Evolutionary conservation across 257 asterid species (phyloP).

Genomic region (Prunella vulgaris): DNA sequence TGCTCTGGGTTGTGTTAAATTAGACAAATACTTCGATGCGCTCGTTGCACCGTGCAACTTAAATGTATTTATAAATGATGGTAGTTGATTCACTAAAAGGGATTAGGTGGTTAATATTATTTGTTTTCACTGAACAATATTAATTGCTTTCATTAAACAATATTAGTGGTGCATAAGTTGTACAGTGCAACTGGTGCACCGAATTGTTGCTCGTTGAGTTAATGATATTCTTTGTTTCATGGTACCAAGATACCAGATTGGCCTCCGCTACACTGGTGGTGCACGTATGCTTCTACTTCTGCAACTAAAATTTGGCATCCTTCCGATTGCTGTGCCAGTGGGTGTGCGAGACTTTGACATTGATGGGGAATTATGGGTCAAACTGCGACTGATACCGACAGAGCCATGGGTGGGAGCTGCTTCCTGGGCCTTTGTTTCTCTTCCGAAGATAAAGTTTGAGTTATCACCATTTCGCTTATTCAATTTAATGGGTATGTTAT

Average conservation of each 20-base stretch:
- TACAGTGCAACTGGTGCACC: background rate
- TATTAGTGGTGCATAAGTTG: background rate
- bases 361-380: slow-evolving; percentile 98
- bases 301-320: slow-evolving; percentile 70
- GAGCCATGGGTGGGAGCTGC: slow-evolving; percentile 99
- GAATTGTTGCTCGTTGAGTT: background rate
- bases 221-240: slow-evolving; percentile 18
- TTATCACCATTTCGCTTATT: slow-evolving; percentile 91
- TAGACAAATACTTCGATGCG: background rate
- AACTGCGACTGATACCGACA: slow-evolving; percentile 77
- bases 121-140: background rate
- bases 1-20: background rate
- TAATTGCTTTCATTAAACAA: too few species aligned
- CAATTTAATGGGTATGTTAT: slow-evolving; percentile 86
- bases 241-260: slow-evolving; percentile 71
- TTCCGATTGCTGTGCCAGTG: slow-evolving; percentile 85
- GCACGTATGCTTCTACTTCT: slow-evolving; percentile 91
- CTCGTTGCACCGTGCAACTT: background rate
- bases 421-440: slow-evolving; percentile 98
- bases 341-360: slow-evolving; percentile 90
- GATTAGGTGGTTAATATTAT: background rate
- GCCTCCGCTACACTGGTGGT: slow-evolving; percentile 63
- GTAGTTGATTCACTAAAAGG: background rate
- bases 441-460: slow-evolving; percentile 92
- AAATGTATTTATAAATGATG: background rate